A percentile compares a stretch with the other conserved stretches of the same genome.
phyloP scores from a whole-genome alignment of 208 protist species.

The Wallacemonas sp. region DNA sequence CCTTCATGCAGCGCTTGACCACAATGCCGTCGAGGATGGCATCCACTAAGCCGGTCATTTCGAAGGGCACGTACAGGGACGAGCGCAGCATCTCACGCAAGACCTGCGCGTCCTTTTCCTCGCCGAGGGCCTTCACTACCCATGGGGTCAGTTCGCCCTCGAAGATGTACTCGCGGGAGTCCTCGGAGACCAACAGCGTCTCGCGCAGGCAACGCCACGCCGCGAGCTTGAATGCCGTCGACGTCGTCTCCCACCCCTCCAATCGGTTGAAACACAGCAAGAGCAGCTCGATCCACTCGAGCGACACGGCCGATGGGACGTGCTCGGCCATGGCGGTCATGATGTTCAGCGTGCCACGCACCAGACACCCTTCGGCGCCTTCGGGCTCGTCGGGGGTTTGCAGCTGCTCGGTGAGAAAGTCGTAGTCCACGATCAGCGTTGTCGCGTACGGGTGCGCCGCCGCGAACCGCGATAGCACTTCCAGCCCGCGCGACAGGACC shows the following conservation, averaged over 20 bases:
- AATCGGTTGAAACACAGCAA: conserved; percentile 10
- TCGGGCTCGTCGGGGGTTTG: conserved; percentile 1
- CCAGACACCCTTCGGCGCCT: conserved; percentile 27
- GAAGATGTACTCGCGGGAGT: conserved; percentile 57
- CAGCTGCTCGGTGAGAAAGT: conserved; percentile 52
- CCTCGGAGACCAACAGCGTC: conserved; percentile 54
- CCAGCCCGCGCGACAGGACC: conserved; percentile 33
- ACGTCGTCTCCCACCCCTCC: conserved; percentile 19
- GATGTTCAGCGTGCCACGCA: conserved; percentile 59
- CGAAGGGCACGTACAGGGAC: neutral
- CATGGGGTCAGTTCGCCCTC: conserved; percentile 22
- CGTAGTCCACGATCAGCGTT: conserved; percentile 66
- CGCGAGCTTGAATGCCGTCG: conserved; percentile 23
- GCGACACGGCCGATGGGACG: conserved; percentile 52
- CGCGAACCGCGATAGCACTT: conserved; percentile 38
- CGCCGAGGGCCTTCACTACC: neutral
- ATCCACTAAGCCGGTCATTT: neutral
- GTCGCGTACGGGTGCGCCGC: conserved; percentile 48
- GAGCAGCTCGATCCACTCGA: conserved; percentile 84
- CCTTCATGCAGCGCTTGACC: neutral
- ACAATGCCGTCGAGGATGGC: neutral
- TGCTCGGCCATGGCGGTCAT: conserved; percentile 61
- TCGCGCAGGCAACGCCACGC: conserved; percentile 41
- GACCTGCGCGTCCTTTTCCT: neutral
- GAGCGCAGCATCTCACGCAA: neutral